phyloP scores from a whole-genome alignment of 192 early-diverging fungal species.

The Backusella luteola region DNA sequence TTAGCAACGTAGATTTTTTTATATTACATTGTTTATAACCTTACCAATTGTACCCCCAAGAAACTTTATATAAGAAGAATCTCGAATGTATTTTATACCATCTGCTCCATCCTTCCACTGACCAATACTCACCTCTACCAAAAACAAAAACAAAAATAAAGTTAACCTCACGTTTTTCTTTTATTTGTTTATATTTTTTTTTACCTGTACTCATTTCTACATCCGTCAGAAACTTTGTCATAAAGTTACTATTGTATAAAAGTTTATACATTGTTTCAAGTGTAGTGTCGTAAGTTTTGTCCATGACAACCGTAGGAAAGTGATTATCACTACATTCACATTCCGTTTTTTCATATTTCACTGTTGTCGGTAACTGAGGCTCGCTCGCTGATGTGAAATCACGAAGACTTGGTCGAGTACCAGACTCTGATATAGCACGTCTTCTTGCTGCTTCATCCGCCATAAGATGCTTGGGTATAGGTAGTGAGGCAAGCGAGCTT shows the following conservation, averaged over 20 bases:
- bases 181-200: conserved; percentile 8
- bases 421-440: conserved; percentile 33
- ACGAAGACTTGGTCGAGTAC: conserved; percentile 23
- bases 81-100: conserved; percentile 17
- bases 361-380: background rate
- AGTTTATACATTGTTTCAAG: conserved; percentile 52
- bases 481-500: conserved; percentile 26
- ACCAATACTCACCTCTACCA: conserved; percentile 38
- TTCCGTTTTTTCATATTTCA: conserved; percentile 34
- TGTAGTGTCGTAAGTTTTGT: conserved; percentile 43
- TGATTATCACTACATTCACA: conserved; percentile 51
- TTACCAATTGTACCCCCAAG: conserved; percentile 42
- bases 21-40: background rate
- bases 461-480: conserved; percentile 17
- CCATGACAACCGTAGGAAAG: conserved; percentile 43
- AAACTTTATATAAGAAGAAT: conserved; percentile 38
- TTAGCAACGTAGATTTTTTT: background rate
- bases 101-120: conserved; percentile 29
- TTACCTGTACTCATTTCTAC: conserved; percentile 50
- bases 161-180: background rate
- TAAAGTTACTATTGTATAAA: conserved; percentile 50
- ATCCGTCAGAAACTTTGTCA: conserved; percentile 41
- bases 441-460: conserved; percentile 17
- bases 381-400: background rate
- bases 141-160: conserved; percentile 9